Base-by-base conservation (phyloP, 495 filamentous ascomycete species). In the Poronia punctata region DNA sequence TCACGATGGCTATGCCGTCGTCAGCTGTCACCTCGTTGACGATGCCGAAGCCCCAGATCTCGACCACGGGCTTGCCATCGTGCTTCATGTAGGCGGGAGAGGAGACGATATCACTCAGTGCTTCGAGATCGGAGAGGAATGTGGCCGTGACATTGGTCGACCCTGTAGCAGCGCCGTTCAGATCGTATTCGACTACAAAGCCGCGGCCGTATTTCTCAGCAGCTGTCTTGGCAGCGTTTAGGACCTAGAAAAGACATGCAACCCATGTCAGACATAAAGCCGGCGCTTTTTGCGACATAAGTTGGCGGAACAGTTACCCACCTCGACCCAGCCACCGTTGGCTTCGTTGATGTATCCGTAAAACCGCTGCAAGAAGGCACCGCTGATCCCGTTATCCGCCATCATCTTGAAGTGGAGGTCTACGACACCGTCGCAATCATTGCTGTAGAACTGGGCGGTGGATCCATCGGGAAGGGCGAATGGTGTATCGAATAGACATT, bases 331-430 rank as follows among this genome's bases (percentile, higher is more conserved):
- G n/a, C 52, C 49, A 2, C 34, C 43, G n/a, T 57, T 53, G 9
- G 40, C 46, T 35, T 53, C 56, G 24, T 50, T 49, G 19, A 61
- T 49, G 23, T 61, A 53, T 0, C 50, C 51, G 20, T 53, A 57
- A 28, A 61, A 60, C 7, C 58, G 48, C 23, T 61, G 58, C 10
- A 60, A 14, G 27, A 61, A 50, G 21, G 56, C 54, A 2, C 56
- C 56, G 32, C 53, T 57, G 7, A 59, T 59, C n/a, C 53, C 53
- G 26, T 54, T 36, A 11, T 61, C 48, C 21, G 43, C 45, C 53
- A 61, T 59, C 49, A 55, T 54, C 30, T 52, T 45, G 25, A 59
- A 59, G 29, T 61, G 58, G 8, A 58, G 42, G 35, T 61, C 56
- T 1, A 57, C 56, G 4, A 61, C 46, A 1, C 56, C 53, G n/a